Base-by-base conservation (phyloP, 2,329 filamentous ascomycete genomes). In the Aspergillus aculeatinus region DNA sequence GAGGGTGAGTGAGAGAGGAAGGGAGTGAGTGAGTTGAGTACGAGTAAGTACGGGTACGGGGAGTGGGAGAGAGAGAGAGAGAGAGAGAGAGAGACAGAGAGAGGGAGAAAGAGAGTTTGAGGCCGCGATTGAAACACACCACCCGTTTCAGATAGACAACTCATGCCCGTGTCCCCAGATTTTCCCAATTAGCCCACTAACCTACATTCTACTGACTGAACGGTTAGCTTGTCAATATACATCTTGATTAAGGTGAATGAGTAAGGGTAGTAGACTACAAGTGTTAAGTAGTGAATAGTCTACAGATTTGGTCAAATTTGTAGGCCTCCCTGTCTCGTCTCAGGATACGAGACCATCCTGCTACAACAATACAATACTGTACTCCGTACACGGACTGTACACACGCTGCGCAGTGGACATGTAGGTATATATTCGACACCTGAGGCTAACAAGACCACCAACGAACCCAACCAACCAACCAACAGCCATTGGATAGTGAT, bases 91-190 rank as follows among this genome's bases (percentile, higher is more conserved):
- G 29, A 54, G 25, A 44, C n/a, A 11, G 44, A 25, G 48, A 47
- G 27, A 48, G 33, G 35, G 33, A 16, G 49, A 57, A 57, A 60
- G 55, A 60, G 33, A 51, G 58, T 60, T 58, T 33, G 56, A 58
- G 55, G 53, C 54, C 21, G 33, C 52, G 55, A 60, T 54, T 63
- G 63, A 62, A 62, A 62, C 61, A 62, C 48, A 54, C 54, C 57
- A 63, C 57, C 29, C 49, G 63, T 65, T 65, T 65, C 63, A 65
- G 63, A 65, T 65, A 65, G 54, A 65, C 48, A 61, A 60, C 59
- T 55, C 55, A 54, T 51, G 57, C 58, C 55, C 54, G 50, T 55
- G 44, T 42, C 49, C 39, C 39, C 39, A 42, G 39, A 42, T 42
- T 19, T 14, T 42, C 39, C 16, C 39, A 42, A 42, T 42, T 42